Conservation (phyloP, 805 yeast species). For the Spathaspora gorwiae region DNA sequence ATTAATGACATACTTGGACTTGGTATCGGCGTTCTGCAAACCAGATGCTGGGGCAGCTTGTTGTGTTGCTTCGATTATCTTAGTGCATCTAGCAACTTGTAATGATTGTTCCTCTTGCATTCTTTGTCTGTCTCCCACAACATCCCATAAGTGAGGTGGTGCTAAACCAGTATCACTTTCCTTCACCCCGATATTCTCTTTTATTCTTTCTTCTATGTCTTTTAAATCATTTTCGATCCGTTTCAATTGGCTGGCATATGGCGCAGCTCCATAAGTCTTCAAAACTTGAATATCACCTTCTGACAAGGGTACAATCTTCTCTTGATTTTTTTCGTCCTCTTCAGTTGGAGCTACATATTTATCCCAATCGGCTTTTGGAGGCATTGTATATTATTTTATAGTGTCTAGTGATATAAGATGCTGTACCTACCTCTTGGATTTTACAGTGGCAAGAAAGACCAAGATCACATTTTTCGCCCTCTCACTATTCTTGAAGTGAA, state of each 20-base stretch:
- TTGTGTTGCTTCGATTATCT: constrained; percentile 70
- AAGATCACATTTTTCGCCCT: no score
- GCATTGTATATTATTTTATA: constrained; percentile 45
- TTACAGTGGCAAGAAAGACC: no score
- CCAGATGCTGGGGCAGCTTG: constrained; percentile 29
- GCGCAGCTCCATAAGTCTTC: constrained; percentile 97
- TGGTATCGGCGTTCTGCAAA: constrained; percentile 66
- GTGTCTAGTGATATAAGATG: no score
- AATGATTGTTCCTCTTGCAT: constrained; percentile 92
- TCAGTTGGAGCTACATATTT: constrained; percentile 88
- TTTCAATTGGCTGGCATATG: constrained; percentile 80
- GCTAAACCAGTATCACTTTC: constrained; percentile 98
- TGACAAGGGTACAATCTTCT: constrained; percentile 76
- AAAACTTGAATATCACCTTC: constrained; percentile 97
- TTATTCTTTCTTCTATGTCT: constrained; percentile 78
- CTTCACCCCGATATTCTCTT: constrained; percentile 89
- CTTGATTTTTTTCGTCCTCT: constrained; percentile 57
- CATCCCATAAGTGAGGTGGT: constrained; percentile 96
- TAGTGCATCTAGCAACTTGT: constrained; percentile 98
- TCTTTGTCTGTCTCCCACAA: constrained; percentile 90
- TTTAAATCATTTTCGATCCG: constrained; percentile 82
- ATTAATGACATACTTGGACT: constrained; percentile 89
- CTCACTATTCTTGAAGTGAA: no score
- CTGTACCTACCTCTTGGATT: no score
- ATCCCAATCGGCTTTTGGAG: constrained; percentile 99